Conservation (phyloP, 305 asterid genomes). For the Solanum hybrid region DNA sequence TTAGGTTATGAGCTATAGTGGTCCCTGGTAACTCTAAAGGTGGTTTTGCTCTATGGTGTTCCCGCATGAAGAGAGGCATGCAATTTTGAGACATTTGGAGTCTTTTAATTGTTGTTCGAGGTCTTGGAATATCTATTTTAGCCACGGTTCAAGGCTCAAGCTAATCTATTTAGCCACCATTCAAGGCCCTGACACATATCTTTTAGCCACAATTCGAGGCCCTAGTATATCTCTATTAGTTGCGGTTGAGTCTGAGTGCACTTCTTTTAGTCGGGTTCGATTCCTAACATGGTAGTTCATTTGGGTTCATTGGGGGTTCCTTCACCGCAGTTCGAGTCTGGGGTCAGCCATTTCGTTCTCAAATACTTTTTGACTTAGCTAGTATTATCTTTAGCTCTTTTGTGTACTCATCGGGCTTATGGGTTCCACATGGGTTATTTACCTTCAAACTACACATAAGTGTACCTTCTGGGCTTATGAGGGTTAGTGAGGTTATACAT, state of each 20-base stretch:
- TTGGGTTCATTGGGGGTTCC: background rate
- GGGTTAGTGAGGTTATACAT: too few species aligned
- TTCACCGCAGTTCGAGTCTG: background rate
- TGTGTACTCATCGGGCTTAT: too few species aligned
- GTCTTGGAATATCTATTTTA: too few species aligned
- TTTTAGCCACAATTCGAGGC: background rate
- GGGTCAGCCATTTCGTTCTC: background rate
- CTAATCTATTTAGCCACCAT: too few species aligned
- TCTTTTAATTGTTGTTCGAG: too few species aligned
- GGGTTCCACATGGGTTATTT: too few species aligned
- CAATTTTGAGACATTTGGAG: too few species aligned
- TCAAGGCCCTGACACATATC: background rate
- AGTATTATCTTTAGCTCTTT: background rate
- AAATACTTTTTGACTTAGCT: background rate
- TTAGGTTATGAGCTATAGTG: background rate
- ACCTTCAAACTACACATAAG: too few species aligned
- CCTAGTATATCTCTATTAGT: background rate
- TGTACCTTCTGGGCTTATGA: too few species aligned
- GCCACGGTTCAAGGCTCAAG: background rate
- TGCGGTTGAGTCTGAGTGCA: background rate
- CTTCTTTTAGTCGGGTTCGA: background rate
- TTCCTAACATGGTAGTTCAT: background rate
- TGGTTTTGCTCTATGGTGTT: too few species aligned
- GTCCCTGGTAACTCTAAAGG: background rate
- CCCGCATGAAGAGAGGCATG: too few species aligned